Conservation (phyloP, 106 monocot genomes). For the Posidonia australis region DNA sequence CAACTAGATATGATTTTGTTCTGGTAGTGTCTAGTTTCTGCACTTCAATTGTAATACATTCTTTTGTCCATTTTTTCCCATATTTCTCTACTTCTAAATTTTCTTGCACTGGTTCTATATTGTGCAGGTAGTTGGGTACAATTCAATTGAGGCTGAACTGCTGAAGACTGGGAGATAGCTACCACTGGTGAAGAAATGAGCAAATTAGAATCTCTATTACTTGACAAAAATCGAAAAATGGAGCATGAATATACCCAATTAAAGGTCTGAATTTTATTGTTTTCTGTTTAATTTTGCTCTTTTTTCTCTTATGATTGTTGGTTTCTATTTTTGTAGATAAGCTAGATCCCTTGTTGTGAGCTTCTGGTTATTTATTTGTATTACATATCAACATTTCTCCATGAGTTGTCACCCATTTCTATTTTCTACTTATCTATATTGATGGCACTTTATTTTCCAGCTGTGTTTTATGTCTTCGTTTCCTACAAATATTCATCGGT, state of each 20-base stretch:
- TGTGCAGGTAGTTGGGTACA: constrained; percentile 90
- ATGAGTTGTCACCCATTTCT: too few relatives aligned
- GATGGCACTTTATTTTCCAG: too few relatives aligned
- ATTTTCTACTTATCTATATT: too few relatives aligned
- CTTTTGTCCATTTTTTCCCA: background rate
- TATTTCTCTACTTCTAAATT: background rate
- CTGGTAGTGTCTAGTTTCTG: background rate
- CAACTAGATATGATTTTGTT: background rate
- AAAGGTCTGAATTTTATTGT: constrained; percentile 67
- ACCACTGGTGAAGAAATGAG: constrained; percentile 93
- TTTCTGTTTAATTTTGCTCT: too few relatives aligned
- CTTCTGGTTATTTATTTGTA: too few relatives aligned
- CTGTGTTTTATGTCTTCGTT: too few relatives aligned
- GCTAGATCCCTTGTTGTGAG: too few relatives aligned
- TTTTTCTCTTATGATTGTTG: too few relatives aligned
- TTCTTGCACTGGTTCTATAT: too few relatives aligned
- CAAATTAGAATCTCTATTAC: constrained; percentile 87
- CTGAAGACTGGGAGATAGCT: constrained; percentile 99
- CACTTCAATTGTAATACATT: background rate
- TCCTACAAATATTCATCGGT: too few relatives aligned
- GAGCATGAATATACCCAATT: constrained; percentile 94
- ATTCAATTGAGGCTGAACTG: constrained; percentile 96
- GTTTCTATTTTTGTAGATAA: too few relatives aligned
- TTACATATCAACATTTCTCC: too few relatives aligned
- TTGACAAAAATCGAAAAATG: constrained; percentile 98